These are phyloP conservation scores for Cetraspora pellucida DNA, from an alignment of 192 early-diverging fungal genomes.

Conservation along the genomic window DNA sequence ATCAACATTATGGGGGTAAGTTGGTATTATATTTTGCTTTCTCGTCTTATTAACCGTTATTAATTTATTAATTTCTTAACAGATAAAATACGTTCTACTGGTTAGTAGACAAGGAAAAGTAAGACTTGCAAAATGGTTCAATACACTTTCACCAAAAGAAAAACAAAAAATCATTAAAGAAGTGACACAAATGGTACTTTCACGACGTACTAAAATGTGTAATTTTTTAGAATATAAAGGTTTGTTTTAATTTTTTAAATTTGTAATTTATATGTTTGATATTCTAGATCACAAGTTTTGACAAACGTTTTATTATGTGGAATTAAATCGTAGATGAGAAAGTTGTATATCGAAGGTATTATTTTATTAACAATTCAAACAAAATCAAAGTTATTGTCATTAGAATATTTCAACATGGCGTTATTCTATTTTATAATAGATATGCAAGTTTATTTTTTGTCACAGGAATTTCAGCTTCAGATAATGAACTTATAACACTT, in stretches of 20 bases:
- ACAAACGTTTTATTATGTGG: neutral
- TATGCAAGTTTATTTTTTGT: constrained; percentile 97
- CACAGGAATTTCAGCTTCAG: constrained; percentile 87
- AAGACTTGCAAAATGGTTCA: constrained; percentile 82
- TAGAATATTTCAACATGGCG: neutral
- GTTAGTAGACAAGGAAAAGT: constrained; percentile 84
- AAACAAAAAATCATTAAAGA: constrained; percentile 95
- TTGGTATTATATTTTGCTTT: too few species aligned
- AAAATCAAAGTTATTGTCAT: neutral
- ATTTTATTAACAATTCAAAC: neutral
- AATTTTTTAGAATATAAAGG: constrained; percentile 98
- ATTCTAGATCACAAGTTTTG: neutral
- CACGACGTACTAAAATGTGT: constrained; percentile 92
- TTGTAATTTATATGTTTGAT: neutral
- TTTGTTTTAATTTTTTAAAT: constrained; percentile 29
- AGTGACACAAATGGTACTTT: constrained; percentile 84
- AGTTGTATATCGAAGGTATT: constrained; percentile 64
- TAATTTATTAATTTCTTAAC: neutral
- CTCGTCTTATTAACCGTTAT: too few species aligned
- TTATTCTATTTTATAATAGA: constrained; percentile 45
- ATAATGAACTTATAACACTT: constrained; percentile 93
- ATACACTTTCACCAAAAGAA: constrained; percentile 80
- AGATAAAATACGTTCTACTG: constrained; percentile 79
- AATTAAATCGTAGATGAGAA: constrained; percentile 52
- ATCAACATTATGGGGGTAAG: too few species aligned